Percentiles rank a stretch among this genome's conserved stretches.
phyloP scores from a whole-genome alignment of 768 basidiomycete genomes.

The Macrolepiota dolichaula region DNA sequence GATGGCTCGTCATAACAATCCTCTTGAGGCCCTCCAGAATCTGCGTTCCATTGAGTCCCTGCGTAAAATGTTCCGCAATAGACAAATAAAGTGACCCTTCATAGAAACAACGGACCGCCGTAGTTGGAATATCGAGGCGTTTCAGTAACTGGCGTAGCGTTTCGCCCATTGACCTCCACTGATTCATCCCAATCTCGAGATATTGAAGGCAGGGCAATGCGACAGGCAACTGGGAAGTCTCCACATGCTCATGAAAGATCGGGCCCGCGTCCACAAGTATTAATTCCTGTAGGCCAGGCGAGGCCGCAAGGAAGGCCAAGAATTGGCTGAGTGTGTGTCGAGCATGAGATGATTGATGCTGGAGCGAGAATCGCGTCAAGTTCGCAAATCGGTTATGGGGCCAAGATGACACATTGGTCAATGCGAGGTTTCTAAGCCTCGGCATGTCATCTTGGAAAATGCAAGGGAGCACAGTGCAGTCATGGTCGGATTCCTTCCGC shows the following conservation, averaged over 20 bases:
- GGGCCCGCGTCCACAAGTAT: background rate
- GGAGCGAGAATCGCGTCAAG: background rate
- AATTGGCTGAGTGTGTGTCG: background rate
- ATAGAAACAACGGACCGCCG: background rate
- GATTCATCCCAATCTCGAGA: background rate
- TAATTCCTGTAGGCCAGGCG: background rate
- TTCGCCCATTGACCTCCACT: background rate
- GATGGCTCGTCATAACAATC: background rate
- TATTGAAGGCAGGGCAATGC: background rate
- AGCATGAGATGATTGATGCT: background rate
- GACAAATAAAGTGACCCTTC: background rate
- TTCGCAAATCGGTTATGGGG: background rate
- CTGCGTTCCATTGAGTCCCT: background rate
- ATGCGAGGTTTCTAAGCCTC: background rate
- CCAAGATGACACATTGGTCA: background rate
- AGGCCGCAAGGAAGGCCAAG: background rate
- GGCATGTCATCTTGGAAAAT: background rate
- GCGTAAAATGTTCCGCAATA: background rate
- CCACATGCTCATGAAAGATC: background rate
- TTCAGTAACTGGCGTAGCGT: background rate
- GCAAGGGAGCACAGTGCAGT: background rate
- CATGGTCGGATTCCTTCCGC: background rate
- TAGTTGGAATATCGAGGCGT: background rate
- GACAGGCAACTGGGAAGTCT: background rate
- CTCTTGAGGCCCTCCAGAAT: background rate